phyloP scores from a whole-genome alignment of 768 basidiomycete species.

The Pholiota conissans region DNA sequence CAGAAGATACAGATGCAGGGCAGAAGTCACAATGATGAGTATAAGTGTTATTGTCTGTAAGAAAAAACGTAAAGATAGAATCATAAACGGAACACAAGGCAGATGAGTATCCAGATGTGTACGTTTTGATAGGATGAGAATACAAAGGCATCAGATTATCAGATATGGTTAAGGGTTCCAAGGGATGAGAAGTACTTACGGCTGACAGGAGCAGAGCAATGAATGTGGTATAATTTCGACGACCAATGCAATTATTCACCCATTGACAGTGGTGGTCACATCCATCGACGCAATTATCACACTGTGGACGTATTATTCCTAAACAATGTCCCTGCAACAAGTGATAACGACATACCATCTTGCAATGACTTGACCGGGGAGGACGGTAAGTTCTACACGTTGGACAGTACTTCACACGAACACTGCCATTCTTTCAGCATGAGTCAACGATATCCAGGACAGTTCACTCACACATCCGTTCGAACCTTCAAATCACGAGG shows the following conservation, averaged over 20 bases:
- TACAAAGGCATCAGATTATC: neutral
- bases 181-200: conserved; percentile 43
- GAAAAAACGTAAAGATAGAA: neutral
- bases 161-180: neutral
- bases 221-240: conserved; percentile 95
- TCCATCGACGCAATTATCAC: conserved; percentile 95
- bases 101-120: neutral
- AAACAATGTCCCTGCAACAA: conserved; percentile 1
- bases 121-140: conserved; percentile 4
- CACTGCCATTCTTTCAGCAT: conserved; percentile 43
- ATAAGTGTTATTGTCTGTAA: conserved; percentile 68
- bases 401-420: conserved; percentile 90
- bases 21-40: conserved; percentile 81
- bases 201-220: conserved; percentile 77
- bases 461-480: conserved; percentile 63
- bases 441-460: neutral
- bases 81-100: neutral
- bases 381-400: conserved; percentile 94
- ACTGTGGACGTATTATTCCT: conserved; percentile 42
- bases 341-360: conserved; percentile 59
- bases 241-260: conserved; percentile 95
- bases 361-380: conserved; percentile 93
- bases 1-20: conserved; percentile 75
- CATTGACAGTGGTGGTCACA: conserved; percentile 92
- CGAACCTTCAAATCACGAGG: conserved; percentile 84